These are phyloP conservation scores for Calonectria crousiana DNA, from an alignment of 2,329 filamentous ascomycete species.

Conservation along the genomic window DNA sequence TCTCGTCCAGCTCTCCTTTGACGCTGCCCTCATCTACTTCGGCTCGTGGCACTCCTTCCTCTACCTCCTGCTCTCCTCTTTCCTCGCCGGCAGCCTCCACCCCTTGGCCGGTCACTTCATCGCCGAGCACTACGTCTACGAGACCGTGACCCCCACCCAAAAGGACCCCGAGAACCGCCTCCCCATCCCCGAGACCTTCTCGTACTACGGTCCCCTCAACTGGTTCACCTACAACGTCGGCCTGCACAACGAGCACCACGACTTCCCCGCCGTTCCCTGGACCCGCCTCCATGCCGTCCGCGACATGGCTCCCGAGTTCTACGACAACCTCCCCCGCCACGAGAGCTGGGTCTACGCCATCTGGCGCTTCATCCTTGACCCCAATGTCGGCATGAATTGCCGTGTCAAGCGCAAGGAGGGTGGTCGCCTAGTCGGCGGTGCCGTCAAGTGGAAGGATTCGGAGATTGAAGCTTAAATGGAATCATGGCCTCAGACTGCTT, in stretches of 20 bases:
- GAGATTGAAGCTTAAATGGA: slow-evolving; percentile 73
- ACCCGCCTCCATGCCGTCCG: slow-evolving; percentile 84
- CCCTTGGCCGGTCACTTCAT: slow-evolving; percentile 98
- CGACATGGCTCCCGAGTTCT: slow-evolving; percentile 89
- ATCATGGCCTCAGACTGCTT: neutral
- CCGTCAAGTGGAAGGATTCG: slow-evolving; percentile 71
- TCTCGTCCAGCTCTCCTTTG: slow-evolving; percentile 80
- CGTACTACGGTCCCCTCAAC: slow-evolving; percentile 95
- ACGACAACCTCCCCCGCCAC: slow-evolving; percentile 86
- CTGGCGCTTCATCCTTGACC: slow-evolving; percentile 95
- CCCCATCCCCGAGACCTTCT: slow-evolving; percentile 91
- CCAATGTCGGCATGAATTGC: slow-evolving; percentile 89
- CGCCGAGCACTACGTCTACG: slow-evolving; percentile 93
- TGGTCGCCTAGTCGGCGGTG: slow-evolving; percentile 68
- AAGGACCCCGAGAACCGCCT: slow-evolving; percentile 70
- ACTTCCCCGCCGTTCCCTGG: slow-evolving; percentile 98
- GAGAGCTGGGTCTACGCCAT: slow-evolving; percentile 93
- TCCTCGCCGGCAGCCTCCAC: slow-evolving; percentile 93
- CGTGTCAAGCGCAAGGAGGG: slow-evolving; percentile 93
- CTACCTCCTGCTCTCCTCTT: slow-evolving; percentile 90
- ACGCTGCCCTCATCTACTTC: slow-evolving; percentile 73
- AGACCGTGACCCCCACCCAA: slow-evolving; percentile 68
- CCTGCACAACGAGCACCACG: slow-evolving; percentile 98
- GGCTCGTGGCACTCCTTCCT: slow-evolving; percentile 75
- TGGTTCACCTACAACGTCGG: slow-evolving; percentile 96